Base-by-base conservation (phyloP, 2,329 filamentous ascomycete species). In the Xylaria digitata region DNA sequence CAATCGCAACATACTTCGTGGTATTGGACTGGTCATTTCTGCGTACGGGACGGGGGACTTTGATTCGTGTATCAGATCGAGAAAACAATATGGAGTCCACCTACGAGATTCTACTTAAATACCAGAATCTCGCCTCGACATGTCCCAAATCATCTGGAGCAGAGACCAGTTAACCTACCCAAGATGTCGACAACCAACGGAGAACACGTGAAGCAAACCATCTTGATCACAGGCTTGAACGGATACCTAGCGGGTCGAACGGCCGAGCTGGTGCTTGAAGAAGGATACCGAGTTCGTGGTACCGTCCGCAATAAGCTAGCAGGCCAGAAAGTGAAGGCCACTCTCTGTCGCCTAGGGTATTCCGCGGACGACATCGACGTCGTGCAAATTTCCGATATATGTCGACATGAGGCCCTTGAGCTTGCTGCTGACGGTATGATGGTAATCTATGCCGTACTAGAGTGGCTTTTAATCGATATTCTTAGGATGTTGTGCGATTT, bases 201-300 rank as follows among this genome's bases (percentile, higher is more conserved):
- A 42, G 46, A 54, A n/a, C n/a, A 19, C 6, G 3, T 42, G 4
- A 67, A 66, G 45, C 42, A 21, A 15, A 72, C 69, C 19, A 61
- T 77, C 56, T 70, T 77, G n/a, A 74, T 77, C 53, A 76, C 75
- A 32, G 75, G 75, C 9, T 58, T 76, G 53, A 77, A 75, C 57
- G 75, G 75, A 53, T 76, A 76, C 42, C 66, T 77, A 6, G 75
- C 74, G 37, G 75, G 73, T 46, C 68, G 75, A 23, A 72, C 73
- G 15, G 74, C 75, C 40, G 74, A 76, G 40, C 46, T 70, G 40
- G 64, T 68, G 1, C 52, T 76, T 45, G 70, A 60, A 34, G 63
- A 71, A 42, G 75, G 75, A 23, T 76, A 74, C 55, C 67, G 65
- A 40, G 73, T 77, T 19, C 71, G 75, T 19, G 75, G 75, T 15